These are phyloP conservation scores for Haberlea rhodopensis DNA, from an alignment of 257 asterid genomes.

Conservation along the genomic window DNA sequence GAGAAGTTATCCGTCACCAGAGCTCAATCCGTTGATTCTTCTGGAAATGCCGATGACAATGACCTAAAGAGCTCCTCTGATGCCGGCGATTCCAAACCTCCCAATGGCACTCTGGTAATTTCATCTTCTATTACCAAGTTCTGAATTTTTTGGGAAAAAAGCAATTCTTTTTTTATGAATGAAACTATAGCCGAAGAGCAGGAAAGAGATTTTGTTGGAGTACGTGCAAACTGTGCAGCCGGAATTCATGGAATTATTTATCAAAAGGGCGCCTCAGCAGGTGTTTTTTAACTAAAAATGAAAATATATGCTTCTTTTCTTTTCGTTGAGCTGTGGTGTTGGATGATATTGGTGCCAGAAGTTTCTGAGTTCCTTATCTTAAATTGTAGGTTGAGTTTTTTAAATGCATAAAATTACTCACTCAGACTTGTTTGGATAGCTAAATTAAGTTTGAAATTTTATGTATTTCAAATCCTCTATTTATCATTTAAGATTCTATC, in stretches of 20 bases:
- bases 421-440: not conserved
- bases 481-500: not conserved
- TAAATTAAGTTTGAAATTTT: not conserved
- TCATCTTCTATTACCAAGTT: slow-evolving; percentile 1
- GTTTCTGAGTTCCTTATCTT: not conserved
- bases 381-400: not conserved
- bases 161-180: not conserved
- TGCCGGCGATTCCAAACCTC: slow-evolving; percentile 57
- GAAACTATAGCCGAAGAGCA: slow-evolving; percentile 56
- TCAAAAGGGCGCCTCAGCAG: slow-evolving; percentile 92
- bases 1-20: slow-evolving; percentile 42
- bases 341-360: not conserved
- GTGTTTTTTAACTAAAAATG: slow-evolving; percentile 29
- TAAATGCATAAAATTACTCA: not conserved
- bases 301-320: not conserved
- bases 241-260: slow-evolving; percentile 93
- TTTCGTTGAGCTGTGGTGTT: not conserved
- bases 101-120: slow-evolving; percentile 68
- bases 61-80: slow-evolving; percentile 37
- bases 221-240: slow-evolving; percentile 96
- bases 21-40: slow-evolving; percentile 45
- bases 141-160: slow-evolving; percentile 1
- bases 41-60: slow-evolving; percentile 24
- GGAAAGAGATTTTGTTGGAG: slow-evolving; percentile 88
- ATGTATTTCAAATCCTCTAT: not conserved